Percentiles rank a stretch among this genome's conserved stretches.
These are phyloP conservation scores for Oryza nivara DNA, from an alignment of 176 grass and related monocot genomes.

Conservation along the genomic window DNA sequence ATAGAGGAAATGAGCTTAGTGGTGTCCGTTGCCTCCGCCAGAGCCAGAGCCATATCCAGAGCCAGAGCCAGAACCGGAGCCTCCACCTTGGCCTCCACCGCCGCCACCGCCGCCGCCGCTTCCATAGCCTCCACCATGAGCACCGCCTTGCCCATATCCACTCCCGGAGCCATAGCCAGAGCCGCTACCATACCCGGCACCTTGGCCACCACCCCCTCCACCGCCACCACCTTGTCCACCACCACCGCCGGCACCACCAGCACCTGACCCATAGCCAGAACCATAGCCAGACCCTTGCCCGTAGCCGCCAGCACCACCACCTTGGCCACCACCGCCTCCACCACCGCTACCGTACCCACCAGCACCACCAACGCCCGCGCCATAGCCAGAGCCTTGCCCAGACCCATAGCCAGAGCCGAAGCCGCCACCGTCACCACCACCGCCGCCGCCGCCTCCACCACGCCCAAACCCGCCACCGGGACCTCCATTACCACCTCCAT, in stretches of 20 bases:
- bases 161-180: too few species aligned
- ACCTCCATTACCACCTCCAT: conserved; percentile 41
- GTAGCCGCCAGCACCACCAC: conserved; percentile 5
- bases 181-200: too few species aligned
- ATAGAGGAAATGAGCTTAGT: conserved; percentile 4
- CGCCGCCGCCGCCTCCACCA: conserved; percentile 16
- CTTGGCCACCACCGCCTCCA: conserved; percentile 5
- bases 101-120: background rate
- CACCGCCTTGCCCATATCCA: too few species aligned
- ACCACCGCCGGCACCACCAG: background rate
- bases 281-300: conserved; percentile 27
- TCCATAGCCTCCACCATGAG: conserved; percentile 28
- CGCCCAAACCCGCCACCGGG: background rate
- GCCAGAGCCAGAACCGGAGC: background rate
- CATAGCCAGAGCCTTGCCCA: conserved; percentile 24
- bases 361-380: background rate
- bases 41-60: background rate
- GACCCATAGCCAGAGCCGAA: conserved; percentile 18
- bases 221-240: too few species aligned
- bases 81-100: conserved; percentile 1
- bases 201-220: background rate
- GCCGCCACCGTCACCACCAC: conserved; percentile 9
- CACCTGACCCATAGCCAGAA: background rate
- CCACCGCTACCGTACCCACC: background rate
- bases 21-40: conserved; percentile 5